Evolutionary conservation across 306 rosid species (phyloP).

Genomic region (Fagus sylvatica): DNA sequence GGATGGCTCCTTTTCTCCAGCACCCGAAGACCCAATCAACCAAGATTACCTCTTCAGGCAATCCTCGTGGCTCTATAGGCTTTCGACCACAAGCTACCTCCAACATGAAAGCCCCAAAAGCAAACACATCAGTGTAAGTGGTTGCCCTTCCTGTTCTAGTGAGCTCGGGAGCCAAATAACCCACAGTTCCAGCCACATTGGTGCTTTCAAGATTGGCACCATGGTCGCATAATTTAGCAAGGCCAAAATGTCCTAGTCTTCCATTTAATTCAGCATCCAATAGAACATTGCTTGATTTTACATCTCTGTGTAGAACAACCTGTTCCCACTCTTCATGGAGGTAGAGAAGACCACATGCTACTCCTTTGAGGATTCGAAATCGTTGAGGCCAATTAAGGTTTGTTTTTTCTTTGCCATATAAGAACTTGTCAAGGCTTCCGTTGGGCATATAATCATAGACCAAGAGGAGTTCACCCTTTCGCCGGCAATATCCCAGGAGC

Average conservation of each 20-base stretch:
- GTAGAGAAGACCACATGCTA: slow-evolving; percentile 58
- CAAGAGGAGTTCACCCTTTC: slow-evolving; percentile 57
- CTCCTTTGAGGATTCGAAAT: slow-evolving; percentile 48
- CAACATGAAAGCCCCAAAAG: slow-evolving; percentile 57
- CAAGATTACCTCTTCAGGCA: slow-evolving; percentile 37
- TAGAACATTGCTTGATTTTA: slow-evolving; percentile 72
- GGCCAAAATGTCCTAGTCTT: slow-evolving; percentile 72
- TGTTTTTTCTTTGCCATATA: slow-evolving; percentile 33
- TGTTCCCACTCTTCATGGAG: slow-evolving; percentile 74
- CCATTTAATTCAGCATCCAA: slow-evolving; percentile 59
- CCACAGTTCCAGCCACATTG: slow-evolving; percentile 66
- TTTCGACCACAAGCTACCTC: slow-evolving; percentile 71
- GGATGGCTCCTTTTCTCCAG: slow-evolving; percentile 44
- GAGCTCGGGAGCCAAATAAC: slow-evolving; percentile 73
- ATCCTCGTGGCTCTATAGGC: slow-evolving; percentile 44
- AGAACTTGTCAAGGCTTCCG: slow-evolving; percentile 67
- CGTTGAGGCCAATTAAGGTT: slow-evolving; percentile 63
- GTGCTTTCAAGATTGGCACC: slow-evolving; percentile 63
- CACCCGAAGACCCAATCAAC: slow-evolving; percentile 53
- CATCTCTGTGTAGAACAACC: slow-evolving; percentile 72
- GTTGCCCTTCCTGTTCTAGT: slow-evolving; percentile 57
- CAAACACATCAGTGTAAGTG: slow-evolving; percentile 51
- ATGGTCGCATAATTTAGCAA: slow-evolving; percentile 59
- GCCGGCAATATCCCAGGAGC: slow-evolving; percentile 61
- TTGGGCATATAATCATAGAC: slow-evolving; percentile 73